Percentiles rank a stretch among this genome's conserved stretches.
Conservation (phyloP, 345 rosid genomes). For the Populus pruinosa region DNA sequence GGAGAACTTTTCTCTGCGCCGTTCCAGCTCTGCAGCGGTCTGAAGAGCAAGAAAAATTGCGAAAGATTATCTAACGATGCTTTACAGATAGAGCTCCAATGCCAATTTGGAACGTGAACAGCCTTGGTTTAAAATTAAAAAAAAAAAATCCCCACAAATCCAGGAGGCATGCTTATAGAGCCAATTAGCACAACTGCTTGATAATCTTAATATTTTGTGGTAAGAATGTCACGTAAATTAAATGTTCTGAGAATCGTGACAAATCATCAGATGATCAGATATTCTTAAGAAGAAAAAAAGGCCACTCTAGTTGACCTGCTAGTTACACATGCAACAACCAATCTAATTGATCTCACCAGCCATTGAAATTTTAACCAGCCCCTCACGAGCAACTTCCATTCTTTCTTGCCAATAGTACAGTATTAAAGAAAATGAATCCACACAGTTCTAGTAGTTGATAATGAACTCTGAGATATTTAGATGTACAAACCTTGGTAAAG, state of each 20-base stretch:
- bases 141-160: background rate
- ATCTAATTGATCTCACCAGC: too few species aligned
- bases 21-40: slow-evolving; percentile 58
- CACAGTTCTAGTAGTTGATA: too few species aligned
- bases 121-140: too few species aligned
- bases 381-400: background rate
- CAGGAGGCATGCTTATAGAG: background rate
- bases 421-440: too few species aligned
- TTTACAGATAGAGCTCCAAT: background rate
- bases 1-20: slow-evolving; percentile 45
- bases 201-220: background rate
- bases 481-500: slow-evolving; percentile 54
- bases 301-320: background rate
- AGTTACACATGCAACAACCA: background rate
- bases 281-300: too few species aligned
- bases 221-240: too few species aligned
- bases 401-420: background rate
- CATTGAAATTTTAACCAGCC: background rate
- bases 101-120: background rate
- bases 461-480: background rate
- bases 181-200: too few species aligned
- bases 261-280: too few species aligned
- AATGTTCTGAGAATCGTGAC: background rate
- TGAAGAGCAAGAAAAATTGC: slow-evolving; percentile 18
- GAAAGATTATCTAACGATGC: background rate